Conservation (phyloP, 352 stramenopile species). For the Globisporangium canariense region DNA sequence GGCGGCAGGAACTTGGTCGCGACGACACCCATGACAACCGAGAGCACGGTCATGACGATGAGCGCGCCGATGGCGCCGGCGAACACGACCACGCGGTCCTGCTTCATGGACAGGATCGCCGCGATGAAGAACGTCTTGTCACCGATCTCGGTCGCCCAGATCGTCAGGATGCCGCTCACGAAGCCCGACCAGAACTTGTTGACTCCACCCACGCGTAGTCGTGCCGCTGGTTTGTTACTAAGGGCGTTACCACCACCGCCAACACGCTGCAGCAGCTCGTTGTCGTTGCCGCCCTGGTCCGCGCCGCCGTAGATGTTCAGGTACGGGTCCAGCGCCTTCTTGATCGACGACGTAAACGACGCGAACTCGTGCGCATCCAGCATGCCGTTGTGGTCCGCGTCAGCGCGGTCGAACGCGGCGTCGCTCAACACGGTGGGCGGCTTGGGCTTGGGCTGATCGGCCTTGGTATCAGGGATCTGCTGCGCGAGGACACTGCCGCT, state of each 20-base stretch:
- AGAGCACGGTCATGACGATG: slow-evolving; percentile 97
- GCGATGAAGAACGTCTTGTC: slow-evolving; percentile 99
- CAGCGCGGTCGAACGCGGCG: slow-evolving; percentile 58
- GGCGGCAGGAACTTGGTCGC: slow-evolving; percentile 93
- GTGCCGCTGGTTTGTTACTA: slow-evolving; percentile 13
- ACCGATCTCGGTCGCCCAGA: slow-evolving; percentile 98
- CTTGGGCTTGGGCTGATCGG: slow-evolving; percentile 17
- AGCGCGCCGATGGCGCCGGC: slow-evolving; percentile 93
- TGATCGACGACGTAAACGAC: slow-evolving; percentile 50
- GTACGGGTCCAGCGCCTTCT: slow-evolving; percentile 51
- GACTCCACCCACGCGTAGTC: slow-evolving; percentile 36
- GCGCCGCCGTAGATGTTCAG: slow-evolving; percentile 26
- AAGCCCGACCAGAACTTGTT: slow-evolving; percentile 88
- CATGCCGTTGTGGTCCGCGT: slow-evolving; percentile 68
- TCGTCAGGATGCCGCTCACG: slow-evolving; percentile 90
- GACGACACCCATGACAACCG: slow-evolving; percentile 96
- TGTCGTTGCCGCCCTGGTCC: slow-evolving; percentile 13
- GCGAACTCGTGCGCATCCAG: slow-evolving; percentile 66
- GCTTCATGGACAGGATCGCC: slow-evolving; percentile 96
- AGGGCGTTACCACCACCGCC: not conserved
- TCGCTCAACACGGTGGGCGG: slow-evolving; percentile 21
- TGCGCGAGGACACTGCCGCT: slow-evolving; percentile 2
- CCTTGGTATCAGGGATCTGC: slow-evolving; percentile 8
- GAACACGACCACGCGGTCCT: slow-evolving; percentile 94
- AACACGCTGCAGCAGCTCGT: slow-evolving; percentile 15